Conservation (phyloP, 2,329 filamentous ascomycete species). For the Tolypocladium guangdongense region DNA sequence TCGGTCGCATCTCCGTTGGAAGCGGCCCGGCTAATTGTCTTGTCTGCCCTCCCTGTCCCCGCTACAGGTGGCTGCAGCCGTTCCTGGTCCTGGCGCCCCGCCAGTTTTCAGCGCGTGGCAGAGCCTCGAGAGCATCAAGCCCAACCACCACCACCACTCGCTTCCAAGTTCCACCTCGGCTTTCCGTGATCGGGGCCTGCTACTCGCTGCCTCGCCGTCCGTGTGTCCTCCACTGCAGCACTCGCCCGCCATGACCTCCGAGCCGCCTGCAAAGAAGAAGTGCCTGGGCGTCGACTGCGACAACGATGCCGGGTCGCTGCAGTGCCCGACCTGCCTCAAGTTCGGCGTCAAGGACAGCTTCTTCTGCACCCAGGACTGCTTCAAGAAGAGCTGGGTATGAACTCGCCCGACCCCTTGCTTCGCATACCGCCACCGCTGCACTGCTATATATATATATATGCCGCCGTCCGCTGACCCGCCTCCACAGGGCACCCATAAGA, state of each 20-base stretch:
- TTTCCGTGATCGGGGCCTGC: neutral
- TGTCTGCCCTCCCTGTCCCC: no score
- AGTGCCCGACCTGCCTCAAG: slow-evolving; percentile 94
- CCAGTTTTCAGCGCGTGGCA: neutral
- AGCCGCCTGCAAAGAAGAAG: slow-evolving; percentile 48
- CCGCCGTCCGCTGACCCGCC: slow-evolving; percentile 6
- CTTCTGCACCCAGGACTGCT: slow-evolving; percentile 98
- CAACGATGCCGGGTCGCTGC: slow-evolving; percentile 74
- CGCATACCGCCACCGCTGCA: no score
- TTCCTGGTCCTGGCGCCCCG: no score
- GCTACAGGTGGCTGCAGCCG: no score
- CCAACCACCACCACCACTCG: neutral
- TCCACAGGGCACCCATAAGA: slow-evolving; percentile 66
- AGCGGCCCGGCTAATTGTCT: neutral
- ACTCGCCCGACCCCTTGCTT: neutral
- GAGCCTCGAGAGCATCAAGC: neutral
- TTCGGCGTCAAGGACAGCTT: slow-evolving; percentile 78
- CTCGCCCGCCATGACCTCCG: slow-evolving; percentile 31
- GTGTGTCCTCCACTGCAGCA: neutral
- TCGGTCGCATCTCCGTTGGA: neutral
- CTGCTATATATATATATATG: no score
- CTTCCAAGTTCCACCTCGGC: neutral
- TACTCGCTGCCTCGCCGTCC: neutral
- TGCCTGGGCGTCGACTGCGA: slow-evolving; percentile 77
- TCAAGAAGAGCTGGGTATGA: slow-evolving; percentile 95